Percentiles rank a stretch among this genome's conserved stretches.
phyloP scores from a whole-genome alignment of 148 eudicot genomes.

The Diospyros kaki region DNA sequence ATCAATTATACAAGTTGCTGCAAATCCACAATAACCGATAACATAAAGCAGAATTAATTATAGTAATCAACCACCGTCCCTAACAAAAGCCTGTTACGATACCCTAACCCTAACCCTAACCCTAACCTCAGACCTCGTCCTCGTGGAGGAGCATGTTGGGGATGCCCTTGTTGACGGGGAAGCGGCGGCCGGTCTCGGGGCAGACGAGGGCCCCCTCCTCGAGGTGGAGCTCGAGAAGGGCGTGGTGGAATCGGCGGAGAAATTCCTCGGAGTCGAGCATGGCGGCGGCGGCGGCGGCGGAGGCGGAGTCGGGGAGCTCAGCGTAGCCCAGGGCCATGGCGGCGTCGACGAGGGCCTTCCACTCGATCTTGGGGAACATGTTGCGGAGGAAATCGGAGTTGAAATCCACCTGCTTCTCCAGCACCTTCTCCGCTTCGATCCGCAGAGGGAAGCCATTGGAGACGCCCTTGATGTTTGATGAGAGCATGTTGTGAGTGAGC shows the following conservation, averaged over 20 bases:
- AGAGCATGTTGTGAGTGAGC: slow-evolving; percentile 90
- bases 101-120: too few species aligned
- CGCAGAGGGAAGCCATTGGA: slow-evolving; percentile 66
- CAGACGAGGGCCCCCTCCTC: slow-evolving; percentile 88
- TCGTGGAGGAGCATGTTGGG: slow-evolving; percentile 77
- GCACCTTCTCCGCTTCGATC: slow-evolving; percentile 57
- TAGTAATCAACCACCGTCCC: too few species aligned
- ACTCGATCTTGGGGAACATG: slow-evolving; percentile 78
- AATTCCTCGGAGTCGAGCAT: slow-evolving; percentile 42
- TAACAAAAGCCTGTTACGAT: too few species aligned
- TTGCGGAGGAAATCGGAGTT: slow-evolving; percentile 70
- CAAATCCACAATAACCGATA: too few species aligned
- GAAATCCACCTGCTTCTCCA: slow-evolving; percentile 62
- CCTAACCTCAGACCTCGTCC: slow-evolving; percentile 47
- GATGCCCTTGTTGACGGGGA: slow-evolving; percentile 52
- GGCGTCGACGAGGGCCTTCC: slow-evolving; percentile 73
- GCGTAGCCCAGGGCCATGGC: slow-evolving; percentile 60
- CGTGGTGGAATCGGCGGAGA: slow-evolving; percentile 52
- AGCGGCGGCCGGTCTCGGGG: slow-evolving; percentile 58
- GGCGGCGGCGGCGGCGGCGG: slow-evolving; percentile 33
- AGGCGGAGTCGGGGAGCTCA: slow-evolving; percentile 35
- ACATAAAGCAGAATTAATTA: too few species aligned
- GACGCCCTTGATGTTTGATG: slow-evolving; percentile 90
- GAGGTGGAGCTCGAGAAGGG: slow-evolving; percentile 73
- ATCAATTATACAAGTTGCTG: too few species aligned